Evolutionary conservation across 1,139 yeast genomes (phyloP).

Genomic region (Candida mesenterica): DNA sequence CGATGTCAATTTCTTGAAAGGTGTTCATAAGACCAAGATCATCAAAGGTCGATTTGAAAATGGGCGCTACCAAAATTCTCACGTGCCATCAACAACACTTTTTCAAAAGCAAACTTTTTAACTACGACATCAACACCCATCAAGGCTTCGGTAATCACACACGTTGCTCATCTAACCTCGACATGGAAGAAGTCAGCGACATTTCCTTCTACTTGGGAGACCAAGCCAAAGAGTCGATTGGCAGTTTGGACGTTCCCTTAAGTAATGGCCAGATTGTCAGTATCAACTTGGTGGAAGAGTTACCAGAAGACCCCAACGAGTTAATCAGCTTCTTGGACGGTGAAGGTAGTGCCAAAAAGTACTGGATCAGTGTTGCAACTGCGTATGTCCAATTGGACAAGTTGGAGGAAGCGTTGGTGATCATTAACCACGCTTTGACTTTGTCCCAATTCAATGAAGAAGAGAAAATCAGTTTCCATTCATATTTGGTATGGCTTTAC

Average conservation of each 20-base stretch:
- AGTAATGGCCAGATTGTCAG: slow-evolving; percentile 70
- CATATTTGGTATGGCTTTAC: slow-evolving; percentile 74
- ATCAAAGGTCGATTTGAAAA: too few relatives aligned
- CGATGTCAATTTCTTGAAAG: too few relatives aligned
- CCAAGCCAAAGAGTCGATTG: slow-evolving; percentile 30
- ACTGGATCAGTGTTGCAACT: slow-evolving; percentile 81
- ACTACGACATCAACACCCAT: too few relatives aligned
- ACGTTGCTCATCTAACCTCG: too few relatives aligned
- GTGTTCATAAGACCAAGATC: too few relatives aligned
- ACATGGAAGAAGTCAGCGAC: slow-evolving; percentile 36
- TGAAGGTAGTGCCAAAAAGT: slow-evolving; percentile 71
- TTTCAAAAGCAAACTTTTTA: too few relatives aligned
- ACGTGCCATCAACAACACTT: too few relatives aligned
- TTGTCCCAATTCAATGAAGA: slow-evolving; percentile 40
- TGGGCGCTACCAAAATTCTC: too few relatives aligned
- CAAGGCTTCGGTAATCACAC: too few relatives aligned
- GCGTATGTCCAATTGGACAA: slow-evolving; percentile 71
- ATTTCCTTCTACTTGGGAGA: slow-evolving; percentile 40
- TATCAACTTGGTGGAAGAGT: slow-evolving; percentile 64
- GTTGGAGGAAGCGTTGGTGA: slow-evolving; percentile 60
- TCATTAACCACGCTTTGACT: slow-evolving; percentile 60
- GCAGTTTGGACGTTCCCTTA: slow-evolving; percentile 62
- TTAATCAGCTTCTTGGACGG: slow-evolving; percentile 73
- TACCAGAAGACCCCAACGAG: slow-evolving; percentile 88
- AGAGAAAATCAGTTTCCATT: slow-evolving; percentile 55